These are phyloP conservation scores for Tranzscheliella williamsii DNA, from an alignment of 1,284 basidiomycete species.

Conservation along the genomic window DNA sequence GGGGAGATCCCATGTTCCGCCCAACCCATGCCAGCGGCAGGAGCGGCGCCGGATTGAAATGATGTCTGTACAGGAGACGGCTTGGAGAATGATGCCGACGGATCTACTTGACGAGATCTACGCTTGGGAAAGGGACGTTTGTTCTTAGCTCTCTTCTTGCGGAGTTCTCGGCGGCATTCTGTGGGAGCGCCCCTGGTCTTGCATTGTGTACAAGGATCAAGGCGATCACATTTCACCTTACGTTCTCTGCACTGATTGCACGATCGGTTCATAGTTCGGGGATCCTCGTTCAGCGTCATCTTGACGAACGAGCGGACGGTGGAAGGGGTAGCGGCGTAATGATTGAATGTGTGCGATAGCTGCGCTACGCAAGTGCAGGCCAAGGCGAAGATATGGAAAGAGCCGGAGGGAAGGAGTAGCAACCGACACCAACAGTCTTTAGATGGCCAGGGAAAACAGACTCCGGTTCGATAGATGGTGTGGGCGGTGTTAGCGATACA, in stretches of 20 bases:
- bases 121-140: slow-evolving; percentile 30
- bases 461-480: no score
- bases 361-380: no score
- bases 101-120: slow-evolving; percentile 2
- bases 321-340: not conserved
- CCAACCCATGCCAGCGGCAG: slow-evolving; percentile 10
- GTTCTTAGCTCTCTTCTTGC: slow-evolving; percentile 37
- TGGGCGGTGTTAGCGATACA: no score
- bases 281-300: slow-evolving; percentile 2
- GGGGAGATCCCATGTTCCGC: slow-evolving; percentile 7
- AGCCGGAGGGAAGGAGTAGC: no score
- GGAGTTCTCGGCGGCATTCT: slow-evolving; percentile 25
- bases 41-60: not conserved
- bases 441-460: no score
- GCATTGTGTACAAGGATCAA: slow-evolving; percentile 28
- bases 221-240: slow-evolving; percentile 38
- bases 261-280: slow-evolving; percentile 20
- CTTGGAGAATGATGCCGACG: not conserved
- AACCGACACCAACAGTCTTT: no score
- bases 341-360: no score
- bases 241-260: slow-evolving; percentile 35
- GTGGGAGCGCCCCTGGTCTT: slow-evolving; percentile 11
- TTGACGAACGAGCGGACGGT: not conserved
- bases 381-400: no score
- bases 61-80: not conserved